Evolutionary conservation across 257 asterid species (phyloP).

Genomic region (Solanum peruvianum): DNA sequence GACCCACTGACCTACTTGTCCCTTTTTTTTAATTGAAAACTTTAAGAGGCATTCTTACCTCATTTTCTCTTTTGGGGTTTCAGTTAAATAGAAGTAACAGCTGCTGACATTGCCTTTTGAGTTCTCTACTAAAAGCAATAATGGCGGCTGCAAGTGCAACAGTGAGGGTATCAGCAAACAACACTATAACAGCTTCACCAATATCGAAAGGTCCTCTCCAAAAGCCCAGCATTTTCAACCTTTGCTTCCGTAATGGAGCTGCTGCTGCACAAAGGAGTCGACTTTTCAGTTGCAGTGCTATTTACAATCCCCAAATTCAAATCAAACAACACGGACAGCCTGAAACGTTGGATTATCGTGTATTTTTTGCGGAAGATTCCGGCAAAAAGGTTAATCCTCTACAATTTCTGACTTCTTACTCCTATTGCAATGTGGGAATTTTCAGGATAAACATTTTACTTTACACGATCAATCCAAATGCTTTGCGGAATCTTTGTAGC

Average conservation of each 20-base stretch:
- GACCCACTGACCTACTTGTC: too few relatives aligned
- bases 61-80: not conserved
- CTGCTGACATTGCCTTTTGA: not conserved
- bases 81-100: not conserved
- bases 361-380: constrained; percentile 62
- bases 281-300: constrained; percentile 58
- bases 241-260: constrained; percentile 9
- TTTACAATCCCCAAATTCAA: constrained; percentile 61
- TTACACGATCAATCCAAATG: not conserved
- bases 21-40: too few relatives aligned
- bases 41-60: too few relatives aligned
- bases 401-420: not conserved
- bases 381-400: constrained; percentile 56
- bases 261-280: constrained; percentile 32
- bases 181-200: constrained; percentile 33
- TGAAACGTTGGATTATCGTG: constrained; percentile 87
- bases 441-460: not conserved
- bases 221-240: constrained; percentile 21
- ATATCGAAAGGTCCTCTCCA: constrained; percentile 23
- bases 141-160: constrained; percentile 80
- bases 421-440: not conserved
- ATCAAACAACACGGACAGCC: constrained; percentile 75
- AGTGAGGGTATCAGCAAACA: constrained; percentile 46
- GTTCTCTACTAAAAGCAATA: not conserved
- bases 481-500: not conserved